Evolutionary conservation across 768 basidiomycete genomes (phyloP).

Genomic region (Kwoniella europaea): DNA sequence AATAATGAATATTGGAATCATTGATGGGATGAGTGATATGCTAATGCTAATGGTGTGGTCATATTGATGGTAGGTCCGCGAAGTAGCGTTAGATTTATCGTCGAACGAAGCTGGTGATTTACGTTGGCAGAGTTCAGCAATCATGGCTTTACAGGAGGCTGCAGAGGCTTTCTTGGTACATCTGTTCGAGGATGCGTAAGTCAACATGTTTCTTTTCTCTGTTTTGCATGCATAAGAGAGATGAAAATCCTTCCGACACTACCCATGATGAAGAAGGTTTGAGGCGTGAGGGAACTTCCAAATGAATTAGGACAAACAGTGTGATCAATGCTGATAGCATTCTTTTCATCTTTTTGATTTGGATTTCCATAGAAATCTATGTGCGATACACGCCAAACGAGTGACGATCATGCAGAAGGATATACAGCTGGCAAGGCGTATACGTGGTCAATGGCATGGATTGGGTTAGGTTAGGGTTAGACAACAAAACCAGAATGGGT

Average conservation of each 20-base stretch:
- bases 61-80: conserved; percentile 72
- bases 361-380: conserved; percentile 71
- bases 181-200: conserved; percentile 97
- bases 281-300: too few relatives aligned
- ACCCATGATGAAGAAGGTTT: too few relatives aligned
- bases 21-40: too few relatives aligned
- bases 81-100: conserved; percentile 89
- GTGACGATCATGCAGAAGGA: conserved; percentile 98
- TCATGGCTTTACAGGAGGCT: conserved; percentile 93
- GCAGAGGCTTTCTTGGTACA: conserved; percentile 77
- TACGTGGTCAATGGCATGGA: conserved; percentile 80
- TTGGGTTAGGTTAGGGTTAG: conserved; percentile 27
- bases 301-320: too few relatives aligned
- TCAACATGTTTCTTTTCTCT: conserved; percentile 42
- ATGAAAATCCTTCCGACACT: not conserved
- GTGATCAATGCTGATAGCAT: not conserved
- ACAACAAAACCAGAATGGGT: too few relatives aligned
- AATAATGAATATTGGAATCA: too few relatives aligned
- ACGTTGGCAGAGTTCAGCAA: conserved; percentile 94
- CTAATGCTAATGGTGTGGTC: too few relatives aligned
- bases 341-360: not conserved
- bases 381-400: conserved; percentile 96
- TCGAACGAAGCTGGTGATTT: conserved; percentile 69
- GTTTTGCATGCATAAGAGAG: not conserved
- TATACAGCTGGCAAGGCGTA: conserved; percentile 92